Evolutionary conservation across 768 basidiomycete genomes (phyloP).

Genomic region (Tulasnella sp.): DNA sequence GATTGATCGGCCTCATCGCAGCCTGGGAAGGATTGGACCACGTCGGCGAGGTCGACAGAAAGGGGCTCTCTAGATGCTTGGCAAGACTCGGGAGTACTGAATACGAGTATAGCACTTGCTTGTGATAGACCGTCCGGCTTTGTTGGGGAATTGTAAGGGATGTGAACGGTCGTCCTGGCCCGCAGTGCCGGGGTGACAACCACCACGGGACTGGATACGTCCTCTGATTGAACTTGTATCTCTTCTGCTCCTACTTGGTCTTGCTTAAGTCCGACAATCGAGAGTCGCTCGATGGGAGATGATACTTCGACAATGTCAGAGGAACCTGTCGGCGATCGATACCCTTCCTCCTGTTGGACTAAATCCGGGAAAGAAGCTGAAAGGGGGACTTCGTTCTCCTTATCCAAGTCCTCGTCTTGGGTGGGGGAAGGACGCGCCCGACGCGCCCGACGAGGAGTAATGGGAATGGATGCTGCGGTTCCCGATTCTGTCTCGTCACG

Average conservation of each 20-base stretch:
- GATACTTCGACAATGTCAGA: constrained; percentile 22
- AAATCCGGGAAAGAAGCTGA: constrained; percentile 36
- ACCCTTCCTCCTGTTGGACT: constrained; percentile 76
- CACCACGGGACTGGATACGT: constrained; percentile 16
- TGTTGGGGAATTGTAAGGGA: constrained; percentile 4
- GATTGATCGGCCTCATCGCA: background rate
- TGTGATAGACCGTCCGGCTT: constrained; percentile 12
- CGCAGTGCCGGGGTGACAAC: background rate
- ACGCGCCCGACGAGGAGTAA: constrained; percentile 26
- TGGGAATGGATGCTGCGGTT: constrained; percentile 31
- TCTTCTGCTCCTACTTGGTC: background rate
- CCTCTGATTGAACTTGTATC: background rate
- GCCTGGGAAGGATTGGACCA: background rate
- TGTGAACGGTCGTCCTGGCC: background rate
- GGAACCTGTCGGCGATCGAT: constrained; percentile 57
- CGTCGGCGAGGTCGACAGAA: background rate
- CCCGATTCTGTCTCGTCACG: constrained; percentile 42
- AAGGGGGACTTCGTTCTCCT: constrained; percentile 39
- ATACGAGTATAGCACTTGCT: constrained; percentile 9
- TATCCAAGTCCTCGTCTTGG: constrained; percentile 36
- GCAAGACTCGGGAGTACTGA: constrained; percentile 3
- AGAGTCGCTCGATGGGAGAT: constrained; percentile 19
- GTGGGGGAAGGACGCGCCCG: constrained; percentile 30
- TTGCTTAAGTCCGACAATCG: background rate
- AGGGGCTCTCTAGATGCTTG: background rate